These are phyloP conservation scores for Salix purpurea DNA, from an alignment of 345 rosid species.

Conservation along the genomic window DNA sequence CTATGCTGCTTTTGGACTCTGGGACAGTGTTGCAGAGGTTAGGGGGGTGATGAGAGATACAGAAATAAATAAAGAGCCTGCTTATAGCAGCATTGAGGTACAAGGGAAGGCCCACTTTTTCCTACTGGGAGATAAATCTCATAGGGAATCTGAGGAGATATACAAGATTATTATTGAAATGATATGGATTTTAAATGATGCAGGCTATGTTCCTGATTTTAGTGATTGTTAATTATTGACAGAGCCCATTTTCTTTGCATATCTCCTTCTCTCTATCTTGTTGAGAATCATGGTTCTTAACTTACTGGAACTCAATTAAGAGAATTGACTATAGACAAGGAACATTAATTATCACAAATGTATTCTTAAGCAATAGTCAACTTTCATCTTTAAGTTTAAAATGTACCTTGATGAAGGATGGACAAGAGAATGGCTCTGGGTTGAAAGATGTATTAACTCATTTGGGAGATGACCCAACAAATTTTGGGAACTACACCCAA, in stretches of 20 bases:
- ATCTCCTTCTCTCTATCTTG: not conserved
- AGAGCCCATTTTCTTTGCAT: not conserved
- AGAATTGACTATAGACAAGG: too few relatives aligned
- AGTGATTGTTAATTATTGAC: slow-evolving; percentile 18
- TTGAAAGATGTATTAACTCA: too few relatives aligned
- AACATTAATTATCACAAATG: too few relatives aligned
- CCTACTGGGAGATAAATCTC: slow-evolving; percentile 50
- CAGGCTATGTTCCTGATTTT: slow-evolving; percentile 33
- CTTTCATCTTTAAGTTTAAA: too few relatives aligned
- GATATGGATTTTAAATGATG: slow-evolving; percentile 46
- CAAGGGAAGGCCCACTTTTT: slow-evolving; percentile 50
- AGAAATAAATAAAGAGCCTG: slow-evolving; percentile 55
- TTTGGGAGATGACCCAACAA: too few relatives aligned
- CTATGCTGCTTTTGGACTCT: slow-evolving; percentile 53
- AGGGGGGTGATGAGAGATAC: slow-evolving; percentile 46
- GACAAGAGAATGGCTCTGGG: too few relatives aligned
- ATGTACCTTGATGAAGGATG: too few relatives aligned
- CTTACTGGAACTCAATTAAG: not conserved
- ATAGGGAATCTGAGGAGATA: slow-evolving; percentile 40
- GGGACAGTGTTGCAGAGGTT: slow-evolving; percentile 59
- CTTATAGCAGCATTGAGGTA: slow-evolving; percentile 62
- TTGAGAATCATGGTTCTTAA: not conserved
- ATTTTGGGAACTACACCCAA: too few relatives aligned
- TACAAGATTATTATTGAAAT: slow-evolving; percentile 40
- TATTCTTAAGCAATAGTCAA: too few relatives aligned